phyloP scores from a whole-genome alignment of 148 eudicot genomes.

The Rhododendron kiyosumense region DNA sequence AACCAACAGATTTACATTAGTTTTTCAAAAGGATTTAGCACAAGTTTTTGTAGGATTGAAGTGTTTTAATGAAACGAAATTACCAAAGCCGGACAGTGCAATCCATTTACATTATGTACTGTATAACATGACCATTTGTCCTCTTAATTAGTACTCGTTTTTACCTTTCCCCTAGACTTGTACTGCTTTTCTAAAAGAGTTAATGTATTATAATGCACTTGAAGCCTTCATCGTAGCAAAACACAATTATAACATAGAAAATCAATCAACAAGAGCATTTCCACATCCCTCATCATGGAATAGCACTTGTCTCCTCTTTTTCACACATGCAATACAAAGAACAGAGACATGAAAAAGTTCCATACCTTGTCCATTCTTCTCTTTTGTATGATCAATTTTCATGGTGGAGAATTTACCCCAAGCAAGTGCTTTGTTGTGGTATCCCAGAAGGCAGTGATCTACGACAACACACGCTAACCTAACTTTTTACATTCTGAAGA shows the following conservation, averaged over 20 bases:
- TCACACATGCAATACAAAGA: background rate
- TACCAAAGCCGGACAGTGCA: background rate
- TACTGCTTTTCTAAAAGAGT: background rate
- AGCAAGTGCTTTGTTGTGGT: background rate
- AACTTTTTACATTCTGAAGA: too few species aligned
- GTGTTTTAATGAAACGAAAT: background rate
- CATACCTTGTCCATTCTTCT: background rate
- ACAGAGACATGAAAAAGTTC: background rate
- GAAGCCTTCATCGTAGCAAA: background rate
- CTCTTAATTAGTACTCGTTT: background rate
- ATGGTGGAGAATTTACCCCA: background rate
- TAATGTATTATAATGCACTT: background rate
- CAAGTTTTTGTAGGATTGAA: background rate
- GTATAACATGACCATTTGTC: background rate
- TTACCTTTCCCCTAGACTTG: background rate
- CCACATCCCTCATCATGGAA: background rate
- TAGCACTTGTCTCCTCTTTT: background rate
- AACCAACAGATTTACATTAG: background rate
- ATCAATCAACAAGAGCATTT: background rate
- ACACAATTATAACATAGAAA: background rate
- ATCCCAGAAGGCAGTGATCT: background rate
- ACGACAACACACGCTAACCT: background rate
- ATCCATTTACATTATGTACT: background rate
- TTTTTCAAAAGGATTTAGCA: background rate
- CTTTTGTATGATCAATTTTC: background rate